Conservation (phyloP, 2,329 filamentous ascomycete species). For the Curvularia hawaiiensis region DNA sequence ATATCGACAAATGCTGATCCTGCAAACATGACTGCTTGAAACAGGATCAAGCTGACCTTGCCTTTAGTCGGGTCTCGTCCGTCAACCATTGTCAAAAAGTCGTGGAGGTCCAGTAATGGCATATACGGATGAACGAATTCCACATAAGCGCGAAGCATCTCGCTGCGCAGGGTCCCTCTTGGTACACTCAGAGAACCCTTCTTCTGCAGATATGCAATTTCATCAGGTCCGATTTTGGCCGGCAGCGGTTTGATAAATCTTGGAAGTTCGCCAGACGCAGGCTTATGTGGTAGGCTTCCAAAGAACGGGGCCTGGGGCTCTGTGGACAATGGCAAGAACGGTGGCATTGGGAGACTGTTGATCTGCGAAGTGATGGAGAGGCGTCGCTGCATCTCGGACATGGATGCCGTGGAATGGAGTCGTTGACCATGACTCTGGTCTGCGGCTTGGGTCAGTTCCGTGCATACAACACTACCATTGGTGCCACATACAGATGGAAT, state of each 20-base stretch:
- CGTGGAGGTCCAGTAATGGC: conserved; percentile 76
- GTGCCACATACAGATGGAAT: conserved; percentile 63
- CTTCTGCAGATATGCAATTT: conserved; percentile 79
- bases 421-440: conserved; percentile 55
- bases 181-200: conserved; percentile 87
- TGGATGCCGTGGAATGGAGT: conserved; percentile 43
- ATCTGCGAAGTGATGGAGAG: conserved; percentile 49
- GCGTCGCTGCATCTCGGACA: conserved; percentile 53
- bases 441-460: conserved; percentile 37
- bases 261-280: conserved; percentile 56
- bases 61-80: conserved; percentile 70
- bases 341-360: conserved; percentile 41
- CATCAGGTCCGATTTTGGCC: conserved; percentile 75
- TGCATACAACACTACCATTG: conserved; percentile 13
- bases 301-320: conserved; percentile 44
- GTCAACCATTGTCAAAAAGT: conserved; percentile 65
- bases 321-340: conserved; percentile 44
- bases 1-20: conserved; percentile 88
- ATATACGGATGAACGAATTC: conserved; percentile 95
- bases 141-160: conserved; percentile 79
- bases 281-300: conserved; percentile 56
- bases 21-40: conserved; percentile 94
- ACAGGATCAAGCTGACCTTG: conserved; percentile 81
- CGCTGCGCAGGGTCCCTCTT: conserved; percentile 71
- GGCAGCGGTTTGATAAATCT: conserved; percentile 82